Base-by-base conservation (phyloP, 495 filamentous ascomycete species). In the Tuber indicum region DNA sequence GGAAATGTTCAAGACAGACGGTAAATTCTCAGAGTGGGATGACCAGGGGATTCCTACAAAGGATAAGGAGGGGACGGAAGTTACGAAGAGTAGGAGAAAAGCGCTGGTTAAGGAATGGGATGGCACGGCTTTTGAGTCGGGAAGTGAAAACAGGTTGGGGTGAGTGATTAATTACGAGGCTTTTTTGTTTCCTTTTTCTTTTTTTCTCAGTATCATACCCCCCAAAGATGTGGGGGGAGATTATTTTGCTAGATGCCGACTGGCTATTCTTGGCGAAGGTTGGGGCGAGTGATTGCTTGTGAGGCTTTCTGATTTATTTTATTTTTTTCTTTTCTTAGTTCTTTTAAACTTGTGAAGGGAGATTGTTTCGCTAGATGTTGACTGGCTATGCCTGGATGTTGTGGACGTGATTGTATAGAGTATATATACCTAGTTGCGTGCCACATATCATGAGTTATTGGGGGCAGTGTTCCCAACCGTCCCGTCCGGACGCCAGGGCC, bases 1-100 rank as follows among this genome's bases (percentile, higher is more conserved):
- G 44, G 77, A 79, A 36, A 90, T 94, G 88, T 94, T 93, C 85
- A 89, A 87, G 79, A 90, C 88, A 14, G 90, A 91, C 74, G 91
- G 86, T 39, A 85, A 93, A 84, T 98, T 88, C 82, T 88, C 86
- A 71, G 92, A 88, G 70, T 98, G 94, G 94, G 94, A 98, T 85
- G 90, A 87, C 3, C 91, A 97, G 21, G 96, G 96, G 2, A 75
- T 98, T 71, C 96, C 96, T 16, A 92, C 89, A 5, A 92, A 89
- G 84, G 89, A 93, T 83, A 87, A 87, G 23, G 89, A 90, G 42
- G 96, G 94, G 1, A 89, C 89, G 79, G 93, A 96, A 82, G 86
- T 99, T 42, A 87, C 93, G 41, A 99, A 98, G 87, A 91, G 88
- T 75, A 87, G 88, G 79, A 76, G 76, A 47, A 99, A 98, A 88